Conservation (phyloP, 257 asterid species). For the Jacaranda mimosifolia region DNA sequence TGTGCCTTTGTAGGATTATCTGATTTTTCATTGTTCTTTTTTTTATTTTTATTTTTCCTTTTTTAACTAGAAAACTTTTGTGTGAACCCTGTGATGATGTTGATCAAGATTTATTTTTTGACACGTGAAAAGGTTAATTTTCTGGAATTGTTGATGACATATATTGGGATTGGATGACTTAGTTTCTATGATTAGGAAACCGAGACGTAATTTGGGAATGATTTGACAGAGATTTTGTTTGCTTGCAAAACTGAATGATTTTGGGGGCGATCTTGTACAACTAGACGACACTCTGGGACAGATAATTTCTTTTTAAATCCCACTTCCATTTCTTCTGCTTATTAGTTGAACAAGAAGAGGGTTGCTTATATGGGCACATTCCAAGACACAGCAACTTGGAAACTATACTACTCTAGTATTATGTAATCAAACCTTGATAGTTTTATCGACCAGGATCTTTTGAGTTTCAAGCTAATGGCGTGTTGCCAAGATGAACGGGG, state of each 20-base stretch:
- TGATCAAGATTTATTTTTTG: background rate
- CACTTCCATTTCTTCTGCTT: background rate
- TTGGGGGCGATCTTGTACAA: background rate
- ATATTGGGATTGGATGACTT: background rate
- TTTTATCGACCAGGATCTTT: background rate
- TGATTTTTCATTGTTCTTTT: background rate
- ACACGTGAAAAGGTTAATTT: background rate
- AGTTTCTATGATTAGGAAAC: background rate
- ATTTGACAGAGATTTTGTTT: background rate
- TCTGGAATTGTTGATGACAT: background rate
- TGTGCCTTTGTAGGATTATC: background rate
- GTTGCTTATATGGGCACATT: background rate
- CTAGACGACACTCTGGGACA: background rate
- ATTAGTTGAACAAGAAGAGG: background rate
- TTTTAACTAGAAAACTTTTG: background rate
- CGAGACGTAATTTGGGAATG: background rate
- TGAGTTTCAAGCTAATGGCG: background rate
- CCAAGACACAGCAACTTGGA: too few relatives aligned
- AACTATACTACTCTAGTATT: background rate
- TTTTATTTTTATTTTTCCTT: too few relatives aligned
- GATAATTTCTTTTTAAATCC: too few relatives aligned
- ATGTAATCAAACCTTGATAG: background rate
- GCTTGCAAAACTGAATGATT: background rate
- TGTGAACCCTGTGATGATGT: conserved; percentile 8
- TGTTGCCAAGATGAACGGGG: background rate